Percentiles rank a stretch among this genome's conserved stretches.
Evolutionary conservation across 108 stramenopile genomes (phyloP).

Genomic region (Thalassiosira profunda): DNA sequence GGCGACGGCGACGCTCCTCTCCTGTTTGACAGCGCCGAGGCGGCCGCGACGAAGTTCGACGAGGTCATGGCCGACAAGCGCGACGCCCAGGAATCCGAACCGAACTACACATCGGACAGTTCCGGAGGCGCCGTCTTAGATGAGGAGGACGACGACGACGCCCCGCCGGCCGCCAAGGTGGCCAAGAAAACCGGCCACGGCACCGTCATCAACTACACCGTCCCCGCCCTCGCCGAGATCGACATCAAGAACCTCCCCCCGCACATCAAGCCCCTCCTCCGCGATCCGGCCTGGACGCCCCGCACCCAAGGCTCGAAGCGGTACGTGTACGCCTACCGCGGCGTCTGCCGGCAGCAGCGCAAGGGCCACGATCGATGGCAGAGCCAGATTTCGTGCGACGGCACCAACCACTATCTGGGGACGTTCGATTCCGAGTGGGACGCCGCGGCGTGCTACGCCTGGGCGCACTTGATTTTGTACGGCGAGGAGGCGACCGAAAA

Average conservation of each 20-base stretch:
- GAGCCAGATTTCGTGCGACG: conserved; percentile 88
- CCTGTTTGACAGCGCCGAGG: conserved; percentile 69
- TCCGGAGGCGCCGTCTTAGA: conserved; percentile 63
- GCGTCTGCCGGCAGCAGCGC: conserved; percentile 89
- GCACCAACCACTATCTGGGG: conserved; percentile 88
- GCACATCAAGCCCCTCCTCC: conserved; percentile 83
- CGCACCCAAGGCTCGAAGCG: conserved; percentile 87
- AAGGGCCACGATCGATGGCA: conserved; percentile 95
- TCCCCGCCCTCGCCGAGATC: conserved; percentile 72
- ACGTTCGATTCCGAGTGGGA: conserved; percentile 94
- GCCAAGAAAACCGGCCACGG: conserved; percentile 9
- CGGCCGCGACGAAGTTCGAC: conserved; percentile 76
- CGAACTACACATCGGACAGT: conserved; percentile 78
- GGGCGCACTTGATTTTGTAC: conserved; percentile 88
- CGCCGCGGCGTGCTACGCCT: conserved; percentile 91
- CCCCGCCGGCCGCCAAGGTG: conserved; percentile 8
- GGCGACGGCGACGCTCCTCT: conserved; percentile 28
- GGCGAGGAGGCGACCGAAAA: conserved; percentile 88
- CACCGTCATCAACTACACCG: conserved; percentile 23
- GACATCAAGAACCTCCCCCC: conserved; percentile 85
- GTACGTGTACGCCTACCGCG: conserved; percentile 90
- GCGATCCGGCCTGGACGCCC: conserved; percentile 87
- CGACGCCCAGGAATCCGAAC: conserved; percentile 33
- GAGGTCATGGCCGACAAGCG: conserved; percentile 40
- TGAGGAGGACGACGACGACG: conserved; percentile 39